Conservation (phyloP, 768 basidiomycete genomes). For the Pleurotus eryngii region DNA sequence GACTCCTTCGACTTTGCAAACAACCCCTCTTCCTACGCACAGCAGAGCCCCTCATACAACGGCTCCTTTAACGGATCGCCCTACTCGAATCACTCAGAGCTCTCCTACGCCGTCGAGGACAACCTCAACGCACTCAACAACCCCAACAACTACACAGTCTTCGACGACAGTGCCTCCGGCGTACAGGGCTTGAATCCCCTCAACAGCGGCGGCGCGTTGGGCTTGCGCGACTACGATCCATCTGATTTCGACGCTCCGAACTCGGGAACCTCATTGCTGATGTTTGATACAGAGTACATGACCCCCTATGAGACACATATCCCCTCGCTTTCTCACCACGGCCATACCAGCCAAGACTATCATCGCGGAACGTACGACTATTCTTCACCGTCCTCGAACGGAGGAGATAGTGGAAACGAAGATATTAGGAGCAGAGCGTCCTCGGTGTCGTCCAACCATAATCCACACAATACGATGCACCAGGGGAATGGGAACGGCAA, state of each 20-base stretch:
- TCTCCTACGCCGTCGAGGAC: constrained; percentile 49
- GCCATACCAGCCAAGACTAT: background rate
- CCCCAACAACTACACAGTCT: constrained; percentile 28
- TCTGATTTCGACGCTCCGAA: constrained; percentile 65
- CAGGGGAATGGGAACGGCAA: background rate
- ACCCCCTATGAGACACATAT: background rate
- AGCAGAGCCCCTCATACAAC: constrained; percentile 45
- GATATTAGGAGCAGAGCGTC: constrained; percentile 59
- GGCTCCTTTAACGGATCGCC: constrained; percentile 72
- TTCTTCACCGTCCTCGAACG: constrained; percentile 60
- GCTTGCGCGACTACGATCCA: constrained; percentile 62
- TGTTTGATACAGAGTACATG: constrained; percentile 50
- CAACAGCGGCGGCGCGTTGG: background rate
- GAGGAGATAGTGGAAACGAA: constrained; percentile 35
- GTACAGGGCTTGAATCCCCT: background rate
- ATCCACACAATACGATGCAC: constrained; percentile 13
- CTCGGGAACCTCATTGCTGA: constrained; percentile 52
- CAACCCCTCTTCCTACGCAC: constrained; percentile 38
- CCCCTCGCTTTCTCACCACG: background rate
- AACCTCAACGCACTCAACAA: constrained; percentile 23
- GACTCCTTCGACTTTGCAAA: constrained; percentile 18
- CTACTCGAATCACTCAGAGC: constrained; percentile 67
- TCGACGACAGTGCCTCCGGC: constrained; percentile 38
- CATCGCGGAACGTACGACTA: constrained; percentile 49
- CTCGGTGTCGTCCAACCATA: constrained; percentile 59